phyloP scores from a whole-genome alignment of 345 rosid species.

The Populus alba region DNA sequence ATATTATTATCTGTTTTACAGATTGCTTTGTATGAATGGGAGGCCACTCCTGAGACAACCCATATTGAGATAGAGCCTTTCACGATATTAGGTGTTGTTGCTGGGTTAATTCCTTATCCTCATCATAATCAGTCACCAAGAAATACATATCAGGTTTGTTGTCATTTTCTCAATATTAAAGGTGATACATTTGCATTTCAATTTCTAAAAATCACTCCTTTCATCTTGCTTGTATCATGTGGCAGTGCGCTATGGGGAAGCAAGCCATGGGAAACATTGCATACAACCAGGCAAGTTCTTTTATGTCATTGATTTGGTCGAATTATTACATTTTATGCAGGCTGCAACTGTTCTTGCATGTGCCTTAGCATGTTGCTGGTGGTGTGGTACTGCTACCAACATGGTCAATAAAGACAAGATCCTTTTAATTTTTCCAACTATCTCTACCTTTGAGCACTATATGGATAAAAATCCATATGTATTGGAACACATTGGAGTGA shows the following conservation, averaged over 20 bases:
- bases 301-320: neutral
- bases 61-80: slow-evolving; percentile 98
- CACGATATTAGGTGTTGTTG: slow-evolving; percentile 91
- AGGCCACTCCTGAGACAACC: slow-evolving; percentile 66
- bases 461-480: neutral
- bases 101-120: slow-evolving; percentile 93
- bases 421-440: neutral
- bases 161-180: slow-evolving; percentile 8
- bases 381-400: neutral
- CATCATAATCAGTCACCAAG: slow-evolving; percentile 99
- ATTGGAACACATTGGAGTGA: neutral
- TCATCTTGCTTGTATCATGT: slow-evolving; percentile 5
- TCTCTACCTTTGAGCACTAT: neutral
- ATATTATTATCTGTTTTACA: slow-evolving; percentile 30
- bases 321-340: neutral
- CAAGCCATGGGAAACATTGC: slow-evolving; percentile 99
- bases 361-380: neutral
- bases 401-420: neutral
- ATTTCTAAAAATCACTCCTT: neutral
- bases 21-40: slow-evolving; percentile 90
- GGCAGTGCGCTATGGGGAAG: slow-evolving; percentile 98
- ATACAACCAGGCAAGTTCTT: slow-evolving; percentile 72
- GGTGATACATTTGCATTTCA: slow-evolving; percentile 2
- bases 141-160: slow-evolving; percentile 86
- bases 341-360: neutral